Evolutionary conservation across 2,329 filamentous ascomycete genomes (phyloP).

Genomic region (Amesomyces nigricolor): DNA sequence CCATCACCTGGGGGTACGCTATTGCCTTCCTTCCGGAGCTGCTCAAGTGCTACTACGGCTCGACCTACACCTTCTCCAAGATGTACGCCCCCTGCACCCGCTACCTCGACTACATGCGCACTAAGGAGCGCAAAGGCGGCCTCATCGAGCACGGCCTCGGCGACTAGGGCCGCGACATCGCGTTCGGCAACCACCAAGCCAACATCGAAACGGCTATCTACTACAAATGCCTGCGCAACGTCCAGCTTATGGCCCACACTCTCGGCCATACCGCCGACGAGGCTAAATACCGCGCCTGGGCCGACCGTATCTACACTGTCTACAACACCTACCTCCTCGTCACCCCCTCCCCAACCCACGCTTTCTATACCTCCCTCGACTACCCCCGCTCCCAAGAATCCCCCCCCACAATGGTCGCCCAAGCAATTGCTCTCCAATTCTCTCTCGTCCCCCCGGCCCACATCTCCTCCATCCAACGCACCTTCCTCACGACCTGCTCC

Average conservation of each 20-base stretch:
- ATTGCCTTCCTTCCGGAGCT: neutral
- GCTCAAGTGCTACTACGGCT: neutral
- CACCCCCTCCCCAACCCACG: neutral
- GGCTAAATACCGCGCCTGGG: neutral
- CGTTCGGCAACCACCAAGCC: neutral
- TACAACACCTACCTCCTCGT: neutral
- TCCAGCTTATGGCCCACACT: neutral
- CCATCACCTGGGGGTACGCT: neutral
- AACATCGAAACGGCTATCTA: neutral
- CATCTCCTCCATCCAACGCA: neutral
- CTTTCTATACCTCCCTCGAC: neutral
- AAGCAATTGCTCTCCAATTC: neutral
- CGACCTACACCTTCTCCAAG: neutral
- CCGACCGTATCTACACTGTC: neutral
- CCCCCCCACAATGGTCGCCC: neutral
- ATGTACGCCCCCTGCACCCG: neutral
- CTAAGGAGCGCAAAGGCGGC: neutral
- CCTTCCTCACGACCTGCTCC: neutral
- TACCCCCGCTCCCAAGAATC: neutral
- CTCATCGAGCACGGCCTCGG: neutral
- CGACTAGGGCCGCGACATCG: neutral
- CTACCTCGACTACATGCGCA: neutral
- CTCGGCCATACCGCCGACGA: neutral
- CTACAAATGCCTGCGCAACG: neutral
- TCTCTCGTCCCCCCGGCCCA: neutral